Conservation (phyloP, 2,329 filamentous ascomycete genomes). For the Beauveria asiatica region DNA sequence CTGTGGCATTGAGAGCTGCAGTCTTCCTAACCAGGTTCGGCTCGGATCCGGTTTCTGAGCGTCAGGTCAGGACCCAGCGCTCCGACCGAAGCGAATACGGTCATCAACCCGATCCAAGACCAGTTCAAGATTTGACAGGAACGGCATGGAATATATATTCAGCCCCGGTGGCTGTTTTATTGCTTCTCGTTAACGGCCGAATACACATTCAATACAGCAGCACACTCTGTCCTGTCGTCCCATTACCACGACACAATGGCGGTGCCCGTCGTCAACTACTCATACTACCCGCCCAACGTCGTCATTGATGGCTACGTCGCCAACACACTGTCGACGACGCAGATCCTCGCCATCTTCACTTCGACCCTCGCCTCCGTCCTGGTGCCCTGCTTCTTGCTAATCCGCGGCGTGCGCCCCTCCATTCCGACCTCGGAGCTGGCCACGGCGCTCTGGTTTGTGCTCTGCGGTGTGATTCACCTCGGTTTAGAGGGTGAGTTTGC, state of each 20-base stretch:
- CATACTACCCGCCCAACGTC: constrained; percentile 62
- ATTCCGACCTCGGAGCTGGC: constrained; percentile 45
- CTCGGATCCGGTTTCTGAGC: no score
- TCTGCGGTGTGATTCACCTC: constrained; percentile 43
- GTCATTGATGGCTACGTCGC: constrained; percentile 54
- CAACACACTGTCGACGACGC: constrained; percentile 53
- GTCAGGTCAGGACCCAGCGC: no score
- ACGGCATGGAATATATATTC: no score
- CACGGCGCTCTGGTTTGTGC: constrained; percentile 61
- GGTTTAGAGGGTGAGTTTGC: constrained; percentile 21
- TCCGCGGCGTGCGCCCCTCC: constrained; percentile 43
- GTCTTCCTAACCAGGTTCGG: no score
- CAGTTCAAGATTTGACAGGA: no score
- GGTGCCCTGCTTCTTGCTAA: constrained; percentile 42
- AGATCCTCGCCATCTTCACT: constrained; percentile 53
- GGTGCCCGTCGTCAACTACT: constrained; percentile 34
- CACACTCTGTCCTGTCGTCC: no score
- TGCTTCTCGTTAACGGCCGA: no score
- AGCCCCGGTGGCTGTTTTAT: no score
- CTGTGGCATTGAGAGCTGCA: no score
- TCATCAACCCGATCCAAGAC: no score
- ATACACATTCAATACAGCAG: no score
- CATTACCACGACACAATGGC: neutral
- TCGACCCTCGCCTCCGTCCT: constrained; percentile 50
- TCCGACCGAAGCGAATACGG: no score